phyloP scores from a whole-genome alignment of 306 rosid species.

The Vigna trinervia region DNA sequence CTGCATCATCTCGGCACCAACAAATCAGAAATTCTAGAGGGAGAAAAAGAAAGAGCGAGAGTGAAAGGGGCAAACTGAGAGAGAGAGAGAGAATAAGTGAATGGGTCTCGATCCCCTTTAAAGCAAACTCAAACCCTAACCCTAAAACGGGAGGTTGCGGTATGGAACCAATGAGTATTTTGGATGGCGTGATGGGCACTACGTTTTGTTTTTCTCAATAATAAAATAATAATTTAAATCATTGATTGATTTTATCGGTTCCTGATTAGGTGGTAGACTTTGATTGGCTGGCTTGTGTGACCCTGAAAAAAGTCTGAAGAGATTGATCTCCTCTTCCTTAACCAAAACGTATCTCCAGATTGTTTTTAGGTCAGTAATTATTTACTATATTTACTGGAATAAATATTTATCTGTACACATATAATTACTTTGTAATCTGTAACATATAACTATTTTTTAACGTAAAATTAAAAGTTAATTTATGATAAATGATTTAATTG shows the following conservation, averaged over 20 bases:
- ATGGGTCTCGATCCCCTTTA: background rate
- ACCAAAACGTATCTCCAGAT: background rate
- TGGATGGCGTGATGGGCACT: conserved; percentile 14
- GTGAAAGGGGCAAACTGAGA: background rate
- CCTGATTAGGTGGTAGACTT: background rate
- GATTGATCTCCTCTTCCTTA: too few species aligned
- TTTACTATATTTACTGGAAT: too few species aligned
- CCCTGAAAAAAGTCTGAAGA: too few species aligned
- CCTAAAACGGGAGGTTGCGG: conserved; percentile 45
- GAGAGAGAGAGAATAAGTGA: conserved; percentile 28
- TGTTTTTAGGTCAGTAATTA: background rate
- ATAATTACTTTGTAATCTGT: too few species aligned
- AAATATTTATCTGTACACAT: too few species aligned
- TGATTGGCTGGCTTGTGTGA: background rate
- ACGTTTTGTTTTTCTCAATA: background rate
- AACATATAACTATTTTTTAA: too few species aligned
- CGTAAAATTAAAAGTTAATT: too few species aligned
- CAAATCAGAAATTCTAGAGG: conserved; percentile 36
- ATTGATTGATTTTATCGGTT: conserved; percentile 17
- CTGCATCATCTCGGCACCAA: conserved; percentile 72
- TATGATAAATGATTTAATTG: too few species aligned
- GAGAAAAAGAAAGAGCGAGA: conserved; percentile 10
- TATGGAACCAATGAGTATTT: background rate
- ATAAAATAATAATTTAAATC: background rate
- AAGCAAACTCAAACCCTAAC: conserved; percentile 61